Conservation (phyloP, 2,329 filamentous ascomycete species). For the Curvularia verruculosa region DNA sequence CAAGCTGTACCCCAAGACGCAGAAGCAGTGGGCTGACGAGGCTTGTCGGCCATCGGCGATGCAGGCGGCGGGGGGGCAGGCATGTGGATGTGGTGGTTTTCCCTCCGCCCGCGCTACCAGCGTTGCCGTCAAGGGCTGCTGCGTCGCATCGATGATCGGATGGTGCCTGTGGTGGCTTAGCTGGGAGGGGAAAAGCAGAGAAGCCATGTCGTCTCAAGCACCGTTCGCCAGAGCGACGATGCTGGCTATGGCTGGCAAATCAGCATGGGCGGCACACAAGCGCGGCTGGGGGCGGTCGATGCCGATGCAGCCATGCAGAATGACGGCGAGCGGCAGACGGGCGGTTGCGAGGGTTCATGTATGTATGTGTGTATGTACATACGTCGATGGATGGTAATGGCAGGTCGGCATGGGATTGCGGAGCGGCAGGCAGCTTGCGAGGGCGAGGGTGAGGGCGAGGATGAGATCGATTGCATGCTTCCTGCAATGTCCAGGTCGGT, state of each 20-base stretch:
- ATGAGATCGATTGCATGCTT: not conserved
- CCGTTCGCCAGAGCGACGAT: not conserved
- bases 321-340: not conserved
- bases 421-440: too few relatives aligned
- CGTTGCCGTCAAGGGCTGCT: slow-evolving; percentile 7
- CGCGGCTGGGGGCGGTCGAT: not conserved
- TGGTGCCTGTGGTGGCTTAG: slow-evolving; percentile 8
- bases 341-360: too few relatives aligned
- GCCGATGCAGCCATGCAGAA: not conserved
- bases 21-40: not conserved
- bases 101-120: not conserved
- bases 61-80: slow-evolving; percentile 1
- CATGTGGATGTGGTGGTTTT: slow-evolving; percentile 3
- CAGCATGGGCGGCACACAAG: not conserved
- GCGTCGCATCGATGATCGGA: slow-evolving; percentile 26
- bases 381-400: too few relatives aligned
- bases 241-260: slow-evolving; percentile 4
- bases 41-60: slow-evolving; percentile 4
- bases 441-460: too few relatives aligned
- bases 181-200: not conserved
- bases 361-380: too few relatives aligned
- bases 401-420: too few relatives aligned
- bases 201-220: not conserved
- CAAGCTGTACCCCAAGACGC: too few relatives aligned
- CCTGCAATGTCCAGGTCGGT: not conserved